Conservation (phyloP, 495 filamentous ascomycete species). For the Letharia columbiana region DNA sequence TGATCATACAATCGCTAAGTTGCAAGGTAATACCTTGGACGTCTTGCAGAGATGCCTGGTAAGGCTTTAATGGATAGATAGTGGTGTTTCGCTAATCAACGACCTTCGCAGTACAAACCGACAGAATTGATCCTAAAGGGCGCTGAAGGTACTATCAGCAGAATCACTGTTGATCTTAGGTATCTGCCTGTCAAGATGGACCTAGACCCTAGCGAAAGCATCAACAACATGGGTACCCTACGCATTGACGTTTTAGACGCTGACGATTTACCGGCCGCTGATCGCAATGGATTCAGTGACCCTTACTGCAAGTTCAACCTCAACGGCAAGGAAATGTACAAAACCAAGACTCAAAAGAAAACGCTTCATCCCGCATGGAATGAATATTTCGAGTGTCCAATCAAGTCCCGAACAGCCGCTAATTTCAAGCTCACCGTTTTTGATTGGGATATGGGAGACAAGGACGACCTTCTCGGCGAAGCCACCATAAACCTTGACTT, state of each 20-base stretch:
- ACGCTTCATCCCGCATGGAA: constrained; percentile 93
- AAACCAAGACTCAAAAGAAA: constrained; percentile 94
- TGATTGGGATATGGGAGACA: constrained; percentile 93
- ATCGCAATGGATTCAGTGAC: constrained; percentile 93
- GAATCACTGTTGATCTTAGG: constrained; percentile 80
- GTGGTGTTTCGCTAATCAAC: constrained; percentile 22
- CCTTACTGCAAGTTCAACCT: constrained; percentile 93
- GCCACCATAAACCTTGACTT: constrained; percentile 67
- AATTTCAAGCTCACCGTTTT: constrained; percentile 76
- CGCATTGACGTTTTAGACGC: constrained; percentile 87
- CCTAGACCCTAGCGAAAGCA: constrained; percentile 88
- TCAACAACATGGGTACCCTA: constrained; percentile 95
- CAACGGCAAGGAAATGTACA: constrained; percentile 77
- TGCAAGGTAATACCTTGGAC: constrained; percentile 76
- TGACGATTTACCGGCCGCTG: constrained; percentile 76
- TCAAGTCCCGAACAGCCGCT: constrained; percentile 77
- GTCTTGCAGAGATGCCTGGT: constrained; percentile 81
- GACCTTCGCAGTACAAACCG: constrained; percentile 62
- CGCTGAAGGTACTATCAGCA: constrained; percentile 65
- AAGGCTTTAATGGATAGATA: constrained; percentile 29
- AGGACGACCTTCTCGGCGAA: constrained; percentile 75
- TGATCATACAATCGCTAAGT: constrained; percentile 66
- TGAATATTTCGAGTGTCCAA: constrained; percentile 77
- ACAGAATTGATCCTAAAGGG: constrained; percentile 70
- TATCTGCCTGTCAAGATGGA: constrained; percentile 91